Conservation (phyloP, 2,329 filamentous ascomycete species). For the Stenocarpella maydis region DNA sequence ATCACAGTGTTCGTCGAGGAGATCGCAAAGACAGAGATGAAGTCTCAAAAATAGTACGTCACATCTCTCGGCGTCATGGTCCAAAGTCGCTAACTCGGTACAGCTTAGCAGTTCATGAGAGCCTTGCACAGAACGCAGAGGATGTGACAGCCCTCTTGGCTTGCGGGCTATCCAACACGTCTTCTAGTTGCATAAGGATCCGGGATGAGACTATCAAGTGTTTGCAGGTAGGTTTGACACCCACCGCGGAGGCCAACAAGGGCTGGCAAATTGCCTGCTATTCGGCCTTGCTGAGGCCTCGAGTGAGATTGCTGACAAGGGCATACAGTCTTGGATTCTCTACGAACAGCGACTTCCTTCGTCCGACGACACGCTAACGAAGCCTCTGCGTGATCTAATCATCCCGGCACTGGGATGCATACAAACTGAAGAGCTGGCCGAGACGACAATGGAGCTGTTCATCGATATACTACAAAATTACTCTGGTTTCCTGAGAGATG, state of each 20-base stretch:
- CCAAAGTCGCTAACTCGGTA: conserved; percentile 26
- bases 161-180: conserved; percentile 46
- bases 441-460: conserved; percentile 69
- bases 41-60: conserved; percentile 63
- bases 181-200: conserved; percentile 43
- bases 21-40: conserved; percentile 71
- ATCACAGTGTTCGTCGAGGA: conserved; percentile 70
- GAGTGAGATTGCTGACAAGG: conserved; percentile 26
- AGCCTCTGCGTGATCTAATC: conserved; percentile 67
- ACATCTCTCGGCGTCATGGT: conserved; percentile 42
- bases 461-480: conserved; percentile 72
- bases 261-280: background rate
- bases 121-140: conserved; percentile 50
- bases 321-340: conserved; percentile 71
- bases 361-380: conserved; percentile 63
- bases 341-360: conserved; percentile 74
- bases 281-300: background rate
- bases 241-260: too few relatives aligned
- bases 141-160: conserved; percentile 53
- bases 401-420: conserved; percentile 69
- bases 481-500: conserved; percentile 66
- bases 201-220: conserved; percentile 67
- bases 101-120: conserved; percentile 50
- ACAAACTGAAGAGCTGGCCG: conserved; percentile 64
- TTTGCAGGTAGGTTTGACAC: conserved; percentile 59